Percentiles rank a stretch among this genome's conserved stretches.
Evolutionary conservation across 139 green algal species (phyloP).

Genomic region (Closterium sp.): DNA sequence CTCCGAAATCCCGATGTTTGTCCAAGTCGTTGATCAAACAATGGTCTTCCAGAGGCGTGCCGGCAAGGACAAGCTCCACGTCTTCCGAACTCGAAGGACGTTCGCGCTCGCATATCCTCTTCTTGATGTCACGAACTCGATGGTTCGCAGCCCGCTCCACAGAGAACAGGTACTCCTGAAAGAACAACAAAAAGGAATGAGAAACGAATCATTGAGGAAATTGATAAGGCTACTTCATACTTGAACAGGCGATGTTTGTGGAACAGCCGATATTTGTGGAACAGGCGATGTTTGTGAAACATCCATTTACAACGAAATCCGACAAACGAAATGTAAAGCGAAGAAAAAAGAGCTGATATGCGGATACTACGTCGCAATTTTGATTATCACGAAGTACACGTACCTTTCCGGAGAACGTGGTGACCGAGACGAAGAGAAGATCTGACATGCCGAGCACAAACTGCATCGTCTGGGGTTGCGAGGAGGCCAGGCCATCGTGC

Average conservation of each 20-base stretch:
- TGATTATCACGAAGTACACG: not conserved
- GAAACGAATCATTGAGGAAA: not conserved
- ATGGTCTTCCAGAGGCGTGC: not conserved
- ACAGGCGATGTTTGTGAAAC: too few species aligned
- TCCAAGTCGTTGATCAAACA: not conserved
- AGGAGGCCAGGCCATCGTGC: not conserved
- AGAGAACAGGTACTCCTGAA: not conserved
- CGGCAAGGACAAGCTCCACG: constrained; percentile 6
- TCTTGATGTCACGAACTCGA: not conserved
- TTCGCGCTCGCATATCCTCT: not conserved
- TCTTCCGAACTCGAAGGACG: not conserved
- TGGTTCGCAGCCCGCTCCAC: not conserved
- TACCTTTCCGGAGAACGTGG: constrained; percentile 2
- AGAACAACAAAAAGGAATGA: not conserved
- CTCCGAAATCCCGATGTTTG: not conserved
- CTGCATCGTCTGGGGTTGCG: constrained; percentile 2
- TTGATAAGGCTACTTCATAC: too few species aligned
- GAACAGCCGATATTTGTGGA: too few species aligned
- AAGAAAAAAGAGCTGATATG: not conserved
- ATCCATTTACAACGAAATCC: too few species aligned
- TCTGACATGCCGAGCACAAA: not conserved
- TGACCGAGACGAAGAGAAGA: not conserved
- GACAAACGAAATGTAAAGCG: not conserved
- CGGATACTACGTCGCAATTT: not conserved
- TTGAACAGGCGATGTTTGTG: too few species aligned